Conservation (phyloP, 768 basidiomycete genomes). For the Wakefieldia striispora region DNA sequence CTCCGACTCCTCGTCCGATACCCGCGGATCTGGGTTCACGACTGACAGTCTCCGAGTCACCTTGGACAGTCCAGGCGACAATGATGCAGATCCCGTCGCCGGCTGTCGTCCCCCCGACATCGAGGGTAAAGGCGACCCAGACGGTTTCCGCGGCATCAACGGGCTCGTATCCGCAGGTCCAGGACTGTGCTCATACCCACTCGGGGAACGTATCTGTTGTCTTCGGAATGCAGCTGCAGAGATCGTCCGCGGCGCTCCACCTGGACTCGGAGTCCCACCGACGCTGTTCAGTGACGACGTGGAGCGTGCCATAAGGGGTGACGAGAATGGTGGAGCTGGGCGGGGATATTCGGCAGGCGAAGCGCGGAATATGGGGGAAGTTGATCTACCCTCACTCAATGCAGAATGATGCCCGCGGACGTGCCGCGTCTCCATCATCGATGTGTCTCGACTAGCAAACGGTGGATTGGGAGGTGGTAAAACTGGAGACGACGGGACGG, state of each 20-base stretch:
- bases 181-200: slow-evolving; percentile 11
- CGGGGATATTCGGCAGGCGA: slow-evolving; percentile 49
- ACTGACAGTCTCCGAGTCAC: slow-evolving; percentile 26
- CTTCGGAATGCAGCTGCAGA: slow-evolving; percentile 74
- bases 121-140: slow-evolving; percentile 33
- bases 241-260: slow-evolving; percentile 52
- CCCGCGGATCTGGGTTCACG: slow-evolving; percentile 27
- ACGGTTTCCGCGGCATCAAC: slow-evolving; percentile 47
- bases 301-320: slow-evolving; percentile 31
- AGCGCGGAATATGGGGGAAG: slow-evolving; percentile 10
- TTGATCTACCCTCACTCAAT: slow-evolving; percentile 4
- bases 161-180: slow-evolving; percentile 46
- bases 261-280: slow-evolving; percentile 22
- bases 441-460: slow-evolving; percentile 34
- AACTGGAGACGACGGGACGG: slow-evolving; percentile 26
- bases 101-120: background rate
- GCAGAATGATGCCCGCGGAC: background rate
- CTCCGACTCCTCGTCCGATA: slow-evolving; percentile 31
- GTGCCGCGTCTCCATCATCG: slow-evolving; percentile 7
- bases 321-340: slow-evolving; percentile 34
- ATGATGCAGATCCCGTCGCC: slow-evolving; percentile 27
- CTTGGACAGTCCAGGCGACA: slow-evolving; percentile 22
- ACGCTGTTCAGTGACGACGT: slow-evolving; percentile 31
- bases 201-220: slow-evolving; percentile 38
- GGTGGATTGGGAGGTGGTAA: slow-evolving; percentile 42